phyloP scores from a whole-genome alignment of 345 rosid genomes.

The Populus ilicifolia region DNA sequence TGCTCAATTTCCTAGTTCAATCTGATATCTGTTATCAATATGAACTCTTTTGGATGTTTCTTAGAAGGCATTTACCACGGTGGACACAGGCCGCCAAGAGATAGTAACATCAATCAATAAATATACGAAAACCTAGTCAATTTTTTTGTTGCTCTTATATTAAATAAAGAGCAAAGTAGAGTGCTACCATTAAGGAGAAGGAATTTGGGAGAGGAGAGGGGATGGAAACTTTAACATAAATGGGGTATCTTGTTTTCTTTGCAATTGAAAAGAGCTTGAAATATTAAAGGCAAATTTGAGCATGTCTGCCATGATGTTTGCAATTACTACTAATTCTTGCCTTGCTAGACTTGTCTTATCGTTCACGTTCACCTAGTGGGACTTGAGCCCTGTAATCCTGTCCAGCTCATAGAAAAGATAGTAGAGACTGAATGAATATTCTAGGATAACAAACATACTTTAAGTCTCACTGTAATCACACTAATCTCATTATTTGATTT shows the following conservation, averaged over 20 bases:
- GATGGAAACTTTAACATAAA: neutral
- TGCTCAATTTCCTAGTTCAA: neutral
- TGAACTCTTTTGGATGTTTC: neutral
- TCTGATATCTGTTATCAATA: neutral
- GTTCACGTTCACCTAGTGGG: neutral
- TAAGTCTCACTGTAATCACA: neutral
- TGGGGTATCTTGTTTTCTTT: neutral
- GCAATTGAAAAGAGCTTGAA: neutral
- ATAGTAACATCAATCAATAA: neutral
- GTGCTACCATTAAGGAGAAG: neutral
- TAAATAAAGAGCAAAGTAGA: neutral
- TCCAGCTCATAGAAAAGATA: neutral
- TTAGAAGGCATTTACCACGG: neutral
- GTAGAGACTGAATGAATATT: neutral
- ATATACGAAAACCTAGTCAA: neutral
- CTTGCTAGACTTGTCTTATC: neutral
- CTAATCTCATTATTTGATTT: constrained; percentile 19
- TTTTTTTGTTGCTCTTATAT: neutral
- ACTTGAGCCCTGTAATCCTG: neutral
- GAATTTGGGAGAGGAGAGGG: neutral
- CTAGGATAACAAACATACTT: neutral
- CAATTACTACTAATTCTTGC: neutral
- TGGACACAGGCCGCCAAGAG: neutral
- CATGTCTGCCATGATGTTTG: neutral
- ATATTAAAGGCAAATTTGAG: neutral